Percentiles rank a stretch among this genome's conserved stretches.
phyloP scores from a whole-genome alignment of 805 yeast genomes.

The Yarrowia sp. region DNA sequence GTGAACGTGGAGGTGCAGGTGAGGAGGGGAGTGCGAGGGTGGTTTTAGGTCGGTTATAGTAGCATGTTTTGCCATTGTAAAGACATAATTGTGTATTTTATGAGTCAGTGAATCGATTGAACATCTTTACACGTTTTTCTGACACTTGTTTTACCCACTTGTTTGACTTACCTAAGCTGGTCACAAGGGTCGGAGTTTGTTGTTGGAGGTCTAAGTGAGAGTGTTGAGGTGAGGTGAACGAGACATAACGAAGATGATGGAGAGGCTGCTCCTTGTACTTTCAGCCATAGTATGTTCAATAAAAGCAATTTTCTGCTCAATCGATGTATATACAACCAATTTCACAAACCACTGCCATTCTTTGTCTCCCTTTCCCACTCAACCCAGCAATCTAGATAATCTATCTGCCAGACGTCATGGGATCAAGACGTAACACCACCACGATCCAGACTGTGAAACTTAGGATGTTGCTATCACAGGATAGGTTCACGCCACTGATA shows the following conservation, averaged over 20 bases:
- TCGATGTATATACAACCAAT: no score
- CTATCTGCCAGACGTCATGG: constrained; percentile 2
- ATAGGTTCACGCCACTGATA: not conserved
- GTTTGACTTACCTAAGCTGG: not conserved
- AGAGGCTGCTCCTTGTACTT: not conserved
- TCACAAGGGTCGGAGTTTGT: not conserved
- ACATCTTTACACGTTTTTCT: not conserved
- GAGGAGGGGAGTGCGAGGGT: not conserved
- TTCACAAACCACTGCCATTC: no score
- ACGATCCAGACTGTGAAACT: not conserved
- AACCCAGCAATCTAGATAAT: not conserved
- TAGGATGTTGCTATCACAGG: not conserved
- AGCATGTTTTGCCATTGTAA: not conserved
- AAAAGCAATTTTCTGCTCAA: no score
- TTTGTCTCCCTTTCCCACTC: no score
- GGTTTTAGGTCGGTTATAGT: not conserved
- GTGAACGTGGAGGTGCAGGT: constrained; percentile 1
- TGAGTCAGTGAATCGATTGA: no score
- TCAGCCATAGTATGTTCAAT: no score
- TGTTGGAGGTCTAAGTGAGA: no score
- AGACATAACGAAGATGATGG: not conserved
- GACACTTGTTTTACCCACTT: not conserved
- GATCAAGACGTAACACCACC: not conserved
- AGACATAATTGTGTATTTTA: not conserved
- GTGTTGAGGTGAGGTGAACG: not conserved